Evolutionary conservation across 345 rosid genomes (phyloP), one percentile per base, ranked within the genome.

Genomic region (Populus alba): DNA sequence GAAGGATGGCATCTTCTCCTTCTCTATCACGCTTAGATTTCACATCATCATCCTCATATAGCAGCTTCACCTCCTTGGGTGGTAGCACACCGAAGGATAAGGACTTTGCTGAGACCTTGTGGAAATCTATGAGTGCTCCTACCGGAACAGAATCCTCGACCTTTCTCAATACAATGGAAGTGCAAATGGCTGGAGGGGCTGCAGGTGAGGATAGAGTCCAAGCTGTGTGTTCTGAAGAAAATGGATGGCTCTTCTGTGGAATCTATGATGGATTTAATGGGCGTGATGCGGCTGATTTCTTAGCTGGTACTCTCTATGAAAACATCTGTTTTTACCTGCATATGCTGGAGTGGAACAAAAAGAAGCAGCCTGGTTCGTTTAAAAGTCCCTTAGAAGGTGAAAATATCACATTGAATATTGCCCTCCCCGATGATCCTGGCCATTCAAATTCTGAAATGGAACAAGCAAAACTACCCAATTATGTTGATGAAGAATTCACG

Each of bases 191-290:
- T 67, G 70, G 70, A 67, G 70, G 70, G 70, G 70, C 70, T 33
- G 70, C 70, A 29, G 70, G 70, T 1, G 70, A 67, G 70, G 70
- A 67, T 67, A 67, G 70, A 35, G 70, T 67, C 70, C 70, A 67
- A 67, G 70, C 45, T 35, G 70, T 67, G 39, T 67, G 70, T 18
- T 67, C 70, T 35, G 70, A 67, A 67, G 70, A 38, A 67, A 67
- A 67, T 33, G 70, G 70, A 15, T 35, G 39, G 41, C 41, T 67
- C 70, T 67, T 67, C 20, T 67, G 70, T 33, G 70, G 70, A 67
- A 67, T 67, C 8, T 67, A 67, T 67, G 70, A 67, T 33, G 70
- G 70, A 15, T 67, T 67, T 33, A 67, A 67, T 33, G 70, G 70
- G n/a, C 70, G 70, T 35, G 70, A 67, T 8, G 70, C 70, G 5